phyloP scores from a whole-genome alignment of 2,329 filamentous ascomycete species.

The Scopulariopsis brevicaulis region DNA sequence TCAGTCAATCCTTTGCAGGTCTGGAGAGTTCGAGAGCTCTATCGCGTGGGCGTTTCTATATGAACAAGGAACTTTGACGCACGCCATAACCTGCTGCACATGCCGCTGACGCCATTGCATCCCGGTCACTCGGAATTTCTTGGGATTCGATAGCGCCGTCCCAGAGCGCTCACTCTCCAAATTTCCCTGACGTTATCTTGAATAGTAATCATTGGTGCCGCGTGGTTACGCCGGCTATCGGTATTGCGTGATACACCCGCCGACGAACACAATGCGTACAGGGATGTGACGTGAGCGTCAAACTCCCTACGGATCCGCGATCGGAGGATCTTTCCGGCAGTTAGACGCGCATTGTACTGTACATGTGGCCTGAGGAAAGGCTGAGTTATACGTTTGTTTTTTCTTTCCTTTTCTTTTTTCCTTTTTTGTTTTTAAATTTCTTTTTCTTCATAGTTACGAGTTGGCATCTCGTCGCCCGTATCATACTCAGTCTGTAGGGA shows the following conservation, averaged over 20 bases:
- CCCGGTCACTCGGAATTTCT: not conserved
- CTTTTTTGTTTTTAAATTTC: too few relatives aligned
- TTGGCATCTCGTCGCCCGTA: not conserved
- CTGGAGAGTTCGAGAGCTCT: too few relatives aligned
- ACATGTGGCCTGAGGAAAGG: not conserved
- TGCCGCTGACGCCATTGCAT: not conserved
- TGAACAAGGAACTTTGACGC: not conserved
- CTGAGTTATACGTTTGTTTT: not conserved
- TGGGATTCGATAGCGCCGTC: not conserved
- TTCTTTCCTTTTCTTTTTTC: too few relatives aligned
- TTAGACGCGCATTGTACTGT: not conserved
- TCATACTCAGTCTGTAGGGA: not conserved
- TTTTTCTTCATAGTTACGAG: too few relatives aligned
- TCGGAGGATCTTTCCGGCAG: not conserved
- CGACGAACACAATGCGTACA: not conserved
- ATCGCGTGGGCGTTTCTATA: not conserved
- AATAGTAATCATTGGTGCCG: not conserved
- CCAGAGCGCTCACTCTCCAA: not conserved
- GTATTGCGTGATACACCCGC: not conserved
- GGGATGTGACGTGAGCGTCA: not conserved
- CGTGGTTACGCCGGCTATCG: not conserved
- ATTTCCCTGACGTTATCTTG: not conserved
- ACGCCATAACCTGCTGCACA: not conserved
- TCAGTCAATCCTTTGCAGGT: too few relatives aligned
- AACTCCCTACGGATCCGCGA: not conserved